phyloP scores from a whole-genome alignment of 2,329 filamentous ascomycete species.

The Beauveria asiatica region DNA sequence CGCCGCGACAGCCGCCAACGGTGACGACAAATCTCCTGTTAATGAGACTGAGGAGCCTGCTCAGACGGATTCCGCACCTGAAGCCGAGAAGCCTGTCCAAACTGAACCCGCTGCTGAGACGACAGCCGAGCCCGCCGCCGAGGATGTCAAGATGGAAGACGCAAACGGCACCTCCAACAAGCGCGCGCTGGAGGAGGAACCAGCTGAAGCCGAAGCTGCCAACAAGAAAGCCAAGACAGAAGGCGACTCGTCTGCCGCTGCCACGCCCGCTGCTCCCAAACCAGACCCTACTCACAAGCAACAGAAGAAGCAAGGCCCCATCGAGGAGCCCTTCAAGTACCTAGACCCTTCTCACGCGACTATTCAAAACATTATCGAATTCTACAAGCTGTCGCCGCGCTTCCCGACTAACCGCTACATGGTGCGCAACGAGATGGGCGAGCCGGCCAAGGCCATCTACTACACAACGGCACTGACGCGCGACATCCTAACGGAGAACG shows the following conservation, averaged over 20 bases:
- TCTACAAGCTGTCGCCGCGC: constrained; percentile 74
- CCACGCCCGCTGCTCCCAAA: constrained; percentile 18
- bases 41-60: constrained; percentile 24
- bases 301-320: constrained; percentile 41
- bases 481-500: constrained; percentile 78
- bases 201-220: constrained; percentile 28
- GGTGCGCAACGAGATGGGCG: constrained; percentile 85
- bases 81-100: constrained; percentile 16
- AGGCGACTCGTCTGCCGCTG: constrained; percentile 12
- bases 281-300: constrained; percentile 25
- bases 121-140: constrained; percentile 18
- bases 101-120: constrained; percentile 17
- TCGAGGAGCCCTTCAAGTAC: constrained; percentile 94
- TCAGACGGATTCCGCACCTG: constrained; percentile 21
- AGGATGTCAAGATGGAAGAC: constrained; percentile 22
- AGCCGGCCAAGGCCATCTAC: constrained; percentile 91
- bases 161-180: constrained; percentile 23
- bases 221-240: constrained; percentile 42
- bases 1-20: neutral
- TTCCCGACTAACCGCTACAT: constrained; percentile 92
- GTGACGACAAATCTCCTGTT: constrained; percentile 15
- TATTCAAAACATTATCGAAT: constrained; percentile 66
- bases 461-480: constrained; percentile 82
- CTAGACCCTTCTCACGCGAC: constrained; percentile 66
- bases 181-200: constrained; percentile 27